Base-by-base conservation (phyloP, 495 filamentous ascomycete genomes). In the Aeminium ludgeri region DNA sequence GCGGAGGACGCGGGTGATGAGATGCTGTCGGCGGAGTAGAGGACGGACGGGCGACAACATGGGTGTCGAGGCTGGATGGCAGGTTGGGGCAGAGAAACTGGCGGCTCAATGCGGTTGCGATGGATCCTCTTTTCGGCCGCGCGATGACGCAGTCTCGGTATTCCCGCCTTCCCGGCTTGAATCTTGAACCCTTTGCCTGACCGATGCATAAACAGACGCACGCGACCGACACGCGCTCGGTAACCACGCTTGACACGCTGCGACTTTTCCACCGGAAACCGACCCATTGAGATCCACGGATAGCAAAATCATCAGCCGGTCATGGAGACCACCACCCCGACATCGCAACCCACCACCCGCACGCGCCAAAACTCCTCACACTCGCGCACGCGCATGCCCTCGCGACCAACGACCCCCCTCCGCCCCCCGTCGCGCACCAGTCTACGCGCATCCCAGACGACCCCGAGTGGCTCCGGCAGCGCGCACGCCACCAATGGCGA, bases 361-460 rank as follows among this genome's bases (percentile, higher is more conserved):
- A 50, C 46, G 29, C 41, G 44, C 12, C 39, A 49, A 30, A 37
- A 38, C 31, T 48, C 46, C 43, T 34, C 50, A 1, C 18, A 34
- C 34, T 49, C 55, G 12, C 55, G 68, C 44, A 70, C 69, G 18
- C 65, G 59, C 6, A 93, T 87, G 6, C 55, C 71, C 16, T 89
- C 86, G 30, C 79, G 87, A 36, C 87, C 91, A 12, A 91, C 85
- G 6, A 96, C 89, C 7, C 89, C 89, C 17, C 73, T 97, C 23
- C 86, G 89, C 34, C 83, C 86, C 18, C 80, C 82, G 28, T 95
- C 89, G 10, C 78, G 89, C 20, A 83, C 82, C 17, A 93, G 84
- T 10, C 67, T 94, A 34, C 80, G 83, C 51, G 79, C 83, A 45
- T 73, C 68, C 27, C 48, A 51, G 17, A 34, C 48, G 3, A 42